Base-by-base conservation (phyloP, 2,329 filamentous ascomycete species). In the Penicillium glabrum region DNA sequence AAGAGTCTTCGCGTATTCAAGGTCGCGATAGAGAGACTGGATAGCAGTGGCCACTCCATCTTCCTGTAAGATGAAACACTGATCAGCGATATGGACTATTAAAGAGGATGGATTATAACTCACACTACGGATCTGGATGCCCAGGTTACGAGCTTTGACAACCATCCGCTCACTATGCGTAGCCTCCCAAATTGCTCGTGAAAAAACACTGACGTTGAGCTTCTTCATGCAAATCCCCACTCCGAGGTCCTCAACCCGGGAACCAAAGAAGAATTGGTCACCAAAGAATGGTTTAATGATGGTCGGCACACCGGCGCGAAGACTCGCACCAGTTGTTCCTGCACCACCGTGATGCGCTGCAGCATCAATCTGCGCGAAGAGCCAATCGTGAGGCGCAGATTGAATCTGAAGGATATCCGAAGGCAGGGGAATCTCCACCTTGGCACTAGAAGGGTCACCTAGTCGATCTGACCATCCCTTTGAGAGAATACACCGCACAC, bases 241-340 rank as follows among this genome's bases (percentile, higher is more conserved):
- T 0, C 95, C 93, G 6, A 99, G 81, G 68, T 98, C 93, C 72
- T 98, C 92, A 1, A 98, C 89, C 4, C 95, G 84, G 29, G 83
- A 85, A 7, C 92, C 95, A 67, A 96, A 98, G 80, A 99, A 99
- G 81, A 89, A 97, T 71, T 99, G 95, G 67, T 99, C 95, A 5
- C 95, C 95, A 70, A 99, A 99, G 79, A 98, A 99, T 0, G 95
- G 95, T 59, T 93, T 90, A 70, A 98, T 89, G 61, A 99, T 93
- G 0, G 95, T 98, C 0, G 95, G 95, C 5, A 96, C 86, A 2
- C 95, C 95, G 0, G 93, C 93, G 51, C 95, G 84, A 48, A 99
- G 80, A 72, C 91, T 96, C 1, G 95, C 95, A 2, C 95, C 95
- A 0, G 95, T 99, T 0, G 95, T 99, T 2, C 95, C 95, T 5